Conservation (phyloP, 1,284 basidiomycete species). For the Albatrellus sp. region DNA sequence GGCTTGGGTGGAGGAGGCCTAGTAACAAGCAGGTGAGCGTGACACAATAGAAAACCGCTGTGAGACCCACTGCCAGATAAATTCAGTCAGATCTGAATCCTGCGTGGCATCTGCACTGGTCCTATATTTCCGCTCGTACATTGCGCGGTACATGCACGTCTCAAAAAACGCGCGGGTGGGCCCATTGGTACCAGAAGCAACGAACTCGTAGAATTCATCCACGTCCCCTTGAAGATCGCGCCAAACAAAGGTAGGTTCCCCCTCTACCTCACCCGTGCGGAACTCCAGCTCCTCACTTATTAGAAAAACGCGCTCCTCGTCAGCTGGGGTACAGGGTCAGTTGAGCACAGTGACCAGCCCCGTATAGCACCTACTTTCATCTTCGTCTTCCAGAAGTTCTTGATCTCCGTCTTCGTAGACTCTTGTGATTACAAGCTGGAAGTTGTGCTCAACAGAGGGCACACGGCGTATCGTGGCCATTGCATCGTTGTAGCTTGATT, state of each 20-base stretch:
- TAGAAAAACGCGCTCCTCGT: constrained; percentile 86
- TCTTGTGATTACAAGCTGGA: constrained; percentile 91
- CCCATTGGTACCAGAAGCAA: constrained; percentile 67
- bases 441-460: constrained; percentile 76
- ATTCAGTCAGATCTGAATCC: constrained; percentile 62
- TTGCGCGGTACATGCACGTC: constrained; percentile 86
- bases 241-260: constrained; percentile 81
- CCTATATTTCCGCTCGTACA: constrained; percentile 86
- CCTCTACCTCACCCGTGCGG: constrained; percentile 64
- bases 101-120: constrained; percentile 55
- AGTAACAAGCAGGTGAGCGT: constrained; percentile 1
- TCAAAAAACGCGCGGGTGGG: constrained; percentile 85
- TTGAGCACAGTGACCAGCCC: neutral
- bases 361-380: constrained; percentile 55
- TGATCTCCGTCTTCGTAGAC: constrained; percentile 96
- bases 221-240: constrained; percentile 77
- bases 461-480: constrained; percentile 89
- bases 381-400: constrained; percentile 87
- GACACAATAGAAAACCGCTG: neutral
- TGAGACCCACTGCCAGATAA: constrained; percentile 61
- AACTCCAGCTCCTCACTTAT: constrained; percentile 85
- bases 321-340: constrained; percentile 35
- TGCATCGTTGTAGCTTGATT: constrained; percentile 81
- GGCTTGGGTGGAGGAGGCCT: constrained; percentile 26
- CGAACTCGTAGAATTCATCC: constrained; percentile 76